Evolutionary conservation across 2,329 filamentous ascomycete genomes (phyloP).

Genomic region (Trichoderma pleuroti): DNA sequence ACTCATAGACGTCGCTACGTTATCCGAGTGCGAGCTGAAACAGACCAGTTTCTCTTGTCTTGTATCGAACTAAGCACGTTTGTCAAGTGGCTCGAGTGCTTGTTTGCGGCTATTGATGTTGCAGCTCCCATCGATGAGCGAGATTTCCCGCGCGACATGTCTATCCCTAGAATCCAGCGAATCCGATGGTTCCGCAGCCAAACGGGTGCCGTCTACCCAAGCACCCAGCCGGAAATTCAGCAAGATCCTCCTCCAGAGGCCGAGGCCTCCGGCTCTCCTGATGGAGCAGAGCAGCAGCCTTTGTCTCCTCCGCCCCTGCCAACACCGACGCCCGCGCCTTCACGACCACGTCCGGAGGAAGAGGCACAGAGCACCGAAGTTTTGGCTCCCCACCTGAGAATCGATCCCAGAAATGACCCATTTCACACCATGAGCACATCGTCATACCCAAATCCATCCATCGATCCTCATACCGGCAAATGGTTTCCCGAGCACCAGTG

Average conservation of each 20-base stretch:
- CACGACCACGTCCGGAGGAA: slow-evolving; percentile 18
- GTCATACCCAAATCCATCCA: slow-evolving; percentile 43
- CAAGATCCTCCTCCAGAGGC: slow-evolving; percentile 7
- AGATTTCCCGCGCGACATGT: slow-evolving; percentile 59
- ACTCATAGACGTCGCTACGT: slow-evolving; percentile 55
- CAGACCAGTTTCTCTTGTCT: slow-evolving; percentile 69
- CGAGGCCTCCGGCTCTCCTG: background rate
- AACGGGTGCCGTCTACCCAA: slow-evolving; percentile 23
- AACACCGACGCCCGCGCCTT: slow-evolving; percentile 13
- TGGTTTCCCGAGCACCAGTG: slow-evolving; percentile 55
- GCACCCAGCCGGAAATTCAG: slow-evolving; percentile 7
- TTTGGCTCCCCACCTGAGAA: slow-evolving; percentile 22
- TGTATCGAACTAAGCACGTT: slow-evolving; percentile 63
- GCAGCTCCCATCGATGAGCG: slow-evolving; percentile 68
- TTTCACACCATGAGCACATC: slow-evolving; percentile 43
- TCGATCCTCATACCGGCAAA: slow-evolving; percentile 50
- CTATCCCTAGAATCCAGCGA: slow-evolving; percentile 55
- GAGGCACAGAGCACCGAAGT: slow-evolving; percentile 4
- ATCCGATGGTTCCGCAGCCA: slow-evolving; percentile 48
- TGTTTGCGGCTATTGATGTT: slow-evolving; percentile 72
- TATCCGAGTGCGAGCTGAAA: slow-evolving; percentile 68
- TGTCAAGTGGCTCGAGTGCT: slow-evolving; percentile 63
- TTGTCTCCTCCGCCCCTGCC: slow-evolving; percentile 20
- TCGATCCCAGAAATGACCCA: slow-evolving; percentile 31
- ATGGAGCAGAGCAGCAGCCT: slow-evolving; percentile 15